phyloP scores from a whole-genome alignment of 2,329 filamentous ascomycete species.

The Ascomycota sp. region DNA sequence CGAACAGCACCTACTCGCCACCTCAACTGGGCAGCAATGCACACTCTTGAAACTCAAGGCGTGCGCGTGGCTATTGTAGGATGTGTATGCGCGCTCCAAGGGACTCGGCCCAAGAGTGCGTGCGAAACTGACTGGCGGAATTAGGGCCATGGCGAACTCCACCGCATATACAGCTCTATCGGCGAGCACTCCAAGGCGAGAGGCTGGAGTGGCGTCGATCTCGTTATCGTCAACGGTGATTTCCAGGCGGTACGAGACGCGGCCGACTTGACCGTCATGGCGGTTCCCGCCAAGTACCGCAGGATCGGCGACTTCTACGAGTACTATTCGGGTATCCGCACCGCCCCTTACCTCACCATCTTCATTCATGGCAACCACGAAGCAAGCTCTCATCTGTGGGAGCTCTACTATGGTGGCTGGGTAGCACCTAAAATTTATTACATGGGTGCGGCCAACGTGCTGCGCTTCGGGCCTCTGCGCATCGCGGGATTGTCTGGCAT shows the following conservation, averaged over 20 bases:
- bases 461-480: conserved; percentile 62
- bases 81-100: too few species aligned
- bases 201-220: conserved; percentile 61
- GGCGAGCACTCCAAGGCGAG: conserved; percentile 43
- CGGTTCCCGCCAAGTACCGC: conserved; percentile 72
- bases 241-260: conserved; percentile 87
- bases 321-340: conserved; percentile 63
- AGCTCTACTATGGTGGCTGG: conserved; percentile 93
- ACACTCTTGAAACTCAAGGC: too few species aligned
- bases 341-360: conserved; percentile 69
- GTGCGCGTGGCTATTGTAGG: too few species aligned
- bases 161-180: conserved; percentile 75
- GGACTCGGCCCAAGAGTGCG: too few species aligned
- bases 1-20: too few species aligned
- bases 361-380: conserved; percentile 94
- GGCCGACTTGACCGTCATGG: conserved; percentile 68
- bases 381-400: conserved; percentile 70
- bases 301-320: conserved; percentile 77
- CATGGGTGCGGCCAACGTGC: conserved; percentile 73
- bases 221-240: conserved; percentile 87
- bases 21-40: too few species aligned
- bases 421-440: conserved; percentile 95
- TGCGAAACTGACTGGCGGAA: too few species aligned
- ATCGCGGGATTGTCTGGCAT: conserved; percentile 86
- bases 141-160: conserved; percentile 66